Conservation (phyloP, 768 basidiomycete genomes). For the Dioszegia crocea region DNA sequence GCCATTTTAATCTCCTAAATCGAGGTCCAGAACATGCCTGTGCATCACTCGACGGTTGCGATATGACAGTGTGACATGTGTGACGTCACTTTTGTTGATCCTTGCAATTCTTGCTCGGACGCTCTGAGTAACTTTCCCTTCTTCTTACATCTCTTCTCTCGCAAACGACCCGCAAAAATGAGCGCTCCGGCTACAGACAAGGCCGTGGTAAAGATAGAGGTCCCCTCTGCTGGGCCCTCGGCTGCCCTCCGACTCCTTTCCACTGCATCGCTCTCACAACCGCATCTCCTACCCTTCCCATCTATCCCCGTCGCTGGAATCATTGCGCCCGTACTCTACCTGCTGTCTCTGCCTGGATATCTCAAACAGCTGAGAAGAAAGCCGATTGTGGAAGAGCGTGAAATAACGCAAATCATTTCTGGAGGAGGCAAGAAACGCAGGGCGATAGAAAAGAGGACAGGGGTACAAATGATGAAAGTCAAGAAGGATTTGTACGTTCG, state of each 20-base stretch:
- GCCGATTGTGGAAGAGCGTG: neutral
- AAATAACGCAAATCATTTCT: neutral
- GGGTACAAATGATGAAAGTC: constrained; percentile 3
- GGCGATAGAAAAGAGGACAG: constrained; percentile 6
- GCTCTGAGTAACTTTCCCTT: neutral
- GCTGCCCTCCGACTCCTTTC: neutral
- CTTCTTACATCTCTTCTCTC: neutral
- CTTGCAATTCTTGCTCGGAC: neutral
- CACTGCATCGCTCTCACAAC: neutral
- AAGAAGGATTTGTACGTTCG: constrained; percentile 4
- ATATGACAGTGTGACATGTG: too few species aligned
- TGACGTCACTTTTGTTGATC: constrained; percentile 7
- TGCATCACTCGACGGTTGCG: too few species aligned
- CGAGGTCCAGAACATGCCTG: too few species aligned
- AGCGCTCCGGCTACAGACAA: neutral
- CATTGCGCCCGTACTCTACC: constrained; percentile 5
- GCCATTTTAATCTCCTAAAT: too few species aligned
- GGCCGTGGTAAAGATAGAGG: neutral
- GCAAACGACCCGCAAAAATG: neutral
- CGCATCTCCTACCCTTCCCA: neutral
- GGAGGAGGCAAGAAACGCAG: constrained; percentile 5
- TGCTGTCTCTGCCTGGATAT: neutral
- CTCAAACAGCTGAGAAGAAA: neutral
- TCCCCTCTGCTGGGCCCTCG: neutral
- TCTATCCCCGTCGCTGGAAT: constrained; percentile 1